phyloP scores from a whole-genome alignment of 768 basidiomycete genomes.

The Fibroporia radiculosa region DNA sequence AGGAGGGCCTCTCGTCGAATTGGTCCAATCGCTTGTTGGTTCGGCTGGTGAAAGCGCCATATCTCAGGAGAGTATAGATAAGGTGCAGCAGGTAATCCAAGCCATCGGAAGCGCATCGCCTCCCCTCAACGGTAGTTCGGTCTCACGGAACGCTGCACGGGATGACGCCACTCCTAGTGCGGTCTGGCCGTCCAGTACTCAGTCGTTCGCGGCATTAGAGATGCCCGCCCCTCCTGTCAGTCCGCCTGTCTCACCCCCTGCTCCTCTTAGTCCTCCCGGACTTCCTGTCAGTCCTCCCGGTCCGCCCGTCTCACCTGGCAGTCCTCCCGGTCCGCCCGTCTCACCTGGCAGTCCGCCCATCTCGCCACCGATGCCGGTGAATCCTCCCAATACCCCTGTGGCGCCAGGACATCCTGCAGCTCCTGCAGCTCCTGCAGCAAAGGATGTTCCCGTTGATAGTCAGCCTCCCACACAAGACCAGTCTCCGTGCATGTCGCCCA shows the following conservation, averaged over 20 bases:
- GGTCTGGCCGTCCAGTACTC: background rate
- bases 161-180: background rate
- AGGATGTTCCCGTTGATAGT: background rate
- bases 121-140: no score
- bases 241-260: background rate
- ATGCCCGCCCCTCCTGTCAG: background rate
- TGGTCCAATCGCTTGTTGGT: no score
- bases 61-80: background rate
- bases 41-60: no score
- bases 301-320: background rate
- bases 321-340: background rate
- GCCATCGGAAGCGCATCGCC: background rate
- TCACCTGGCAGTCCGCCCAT: background rate
- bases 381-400: constrained; percentile 1
- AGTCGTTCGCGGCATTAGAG: background rate
- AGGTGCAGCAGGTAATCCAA: background rate
- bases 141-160: background rate
- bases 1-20: no score
- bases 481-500: background rate
- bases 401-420: background rate
- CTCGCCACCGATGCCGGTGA: background rate
- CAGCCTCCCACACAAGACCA: background rate
- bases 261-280: background rate
- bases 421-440: background rate
- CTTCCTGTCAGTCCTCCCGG: no score